Conservation (phyloP, 352 stramenopile species). For the Phytophthora idaei region DNA sequence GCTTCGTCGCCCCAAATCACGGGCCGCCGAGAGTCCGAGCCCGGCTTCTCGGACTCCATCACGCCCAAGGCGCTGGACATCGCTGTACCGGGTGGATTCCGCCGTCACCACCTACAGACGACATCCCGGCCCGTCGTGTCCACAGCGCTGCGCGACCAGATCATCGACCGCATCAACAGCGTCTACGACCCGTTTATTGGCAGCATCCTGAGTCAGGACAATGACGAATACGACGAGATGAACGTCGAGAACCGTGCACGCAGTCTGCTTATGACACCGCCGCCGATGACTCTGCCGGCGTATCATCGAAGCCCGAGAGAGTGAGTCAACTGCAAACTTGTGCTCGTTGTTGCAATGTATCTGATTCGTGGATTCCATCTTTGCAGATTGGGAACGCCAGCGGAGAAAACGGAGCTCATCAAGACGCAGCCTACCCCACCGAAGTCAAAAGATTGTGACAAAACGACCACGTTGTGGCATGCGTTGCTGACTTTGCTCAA, state of each 20-base stretch:
- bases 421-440: slow-evolving; percentile 7
- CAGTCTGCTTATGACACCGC: slow-evolving; percentile 74
- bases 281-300: slow-evolving; percentile 32
- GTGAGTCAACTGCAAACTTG: slow-evolving; percentile 19
- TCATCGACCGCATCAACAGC: slow-evolving; percentile 71
- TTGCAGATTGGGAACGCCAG: slow-evolving; percentile 34
- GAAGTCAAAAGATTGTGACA: slow-evolving; percentile 52
- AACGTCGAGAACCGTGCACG: slow-evolving; percentile 63
- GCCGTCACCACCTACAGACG: slow-evolving; percentile 68
- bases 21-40: slow-evolving; percentile 64
- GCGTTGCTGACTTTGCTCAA: slow-evolving; percentile 81
- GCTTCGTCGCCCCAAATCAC: slow-evolving; percentile 33
- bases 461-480: slow-evolving; percentile 83
- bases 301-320: slow-evolving; percentile 34
- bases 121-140: slow-evolving; percentile 47
- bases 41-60: slow-evolving; percentile 40
- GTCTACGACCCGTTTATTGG: slow-evolving; percentile 88
- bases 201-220: slow-evolving; percentile 83
- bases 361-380: slow-evolving; percentile 13
- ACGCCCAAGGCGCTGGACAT: slow-evolving; percentile 64
- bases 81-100: slow-evolving; percentile 71
- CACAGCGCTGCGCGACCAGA: slow-evolving; percentile 64
- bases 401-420: slow-evolving; percentile 44
- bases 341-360: slow-evolving; percentile 4
- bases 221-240: slow-evolving; percentile 81